Evolutionary conservation across 1,284 basidiomycete genomes (phyloP).

Genomic region (Ustilago trichophora): DNA sequence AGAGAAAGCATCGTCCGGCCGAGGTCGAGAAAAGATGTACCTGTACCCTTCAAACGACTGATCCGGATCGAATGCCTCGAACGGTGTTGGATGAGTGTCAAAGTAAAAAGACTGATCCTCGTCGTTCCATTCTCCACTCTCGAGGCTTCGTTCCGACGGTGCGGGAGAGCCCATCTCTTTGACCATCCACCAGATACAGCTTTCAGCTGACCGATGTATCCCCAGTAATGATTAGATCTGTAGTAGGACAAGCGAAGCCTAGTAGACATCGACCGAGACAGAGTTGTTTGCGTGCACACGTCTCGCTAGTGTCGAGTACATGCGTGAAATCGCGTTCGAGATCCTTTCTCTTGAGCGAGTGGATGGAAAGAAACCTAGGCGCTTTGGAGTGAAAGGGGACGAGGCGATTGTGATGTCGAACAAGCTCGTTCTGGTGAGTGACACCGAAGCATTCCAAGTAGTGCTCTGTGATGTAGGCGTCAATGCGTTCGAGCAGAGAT

Average conservation of each 20-base stretch:
- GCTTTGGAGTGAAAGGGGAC: conserved; percentile 29
- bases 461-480: conserved; percentile 18
- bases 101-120: conserved; percentile 24
- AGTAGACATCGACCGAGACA: conserved; percentile 37
- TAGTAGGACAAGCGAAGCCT: conserved; percentile 23
- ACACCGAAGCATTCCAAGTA: conserved; percentile 38
- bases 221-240: background rate
- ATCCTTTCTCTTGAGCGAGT: conserved; percentile 36
- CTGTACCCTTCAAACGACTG: conserved; percentile 32
- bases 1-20: background rate
- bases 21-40: conserved; percentile 14
- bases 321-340: conserved; percentile 37
- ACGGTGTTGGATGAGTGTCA: conserved; percentile 25
- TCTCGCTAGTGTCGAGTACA: conserved; percentile 16
- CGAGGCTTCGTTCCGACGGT: conserved; percentile 14
- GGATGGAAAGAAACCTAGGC: conserved; percentile 41
- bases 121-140: conserved; percentile 31
- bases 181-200: too few species aligned
- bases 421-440: conserved; percentile 20
- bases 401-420: conserved; percentile 18
- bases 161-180: conserved; percentile 19
- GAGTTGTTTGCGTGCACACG: conserved; percentile 27
- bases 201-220: background rate
- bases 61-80: conserved; percentile 30
- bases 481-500: conserved; percentile 11